Evolutionary conservation across 2,329 filamentous ascomycete species (phyloP), one percentile per base, ranked within the genome.

Genomic region (Trichoderma sp.): DNA sequence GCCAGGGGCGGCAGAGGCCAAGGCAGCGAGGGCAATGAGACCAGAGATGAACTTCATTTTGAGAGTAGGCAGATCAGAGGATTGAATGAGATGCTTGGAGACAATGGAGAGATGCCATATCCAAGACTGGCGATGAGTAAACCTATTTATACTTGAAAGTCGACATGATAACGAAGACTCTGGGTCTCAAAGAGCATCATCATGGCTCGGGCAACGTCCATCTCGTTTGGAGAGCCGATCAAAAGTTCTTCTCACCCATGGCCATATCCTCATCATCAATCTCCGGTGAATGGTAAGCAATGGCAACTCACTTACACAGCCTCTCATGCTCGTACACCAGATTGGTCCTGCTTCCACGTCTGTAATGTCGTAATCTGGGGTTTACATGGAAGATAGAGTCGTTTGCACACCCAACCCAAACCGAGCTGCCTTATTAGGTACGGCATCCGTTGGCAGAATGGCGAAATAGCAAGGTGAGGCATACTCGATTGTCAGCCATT

Each of bases 31-130:
- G 58, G 81, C 76, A 55, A 79, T 75, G 72, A 83, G 63, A 72
- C 78, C 76, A 50, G 77, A 64, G 74, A 82, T 73, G 76, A 82
- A 79, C 79, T 82, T 83, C 82, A 84, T 84, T 55, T 73, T 82
- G 68, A 58, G 15, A n/a, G 12, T 30, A 59, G 43, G 50, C 20
- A 9, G 50, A 65, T 23, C 7, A 36, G 20, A 23, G 17, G 62
- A 55, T 12, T 64, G 26, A 17, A 65, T 43, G 47, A 32, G 30
- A 61, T 65, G 34, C 12, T 30, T 61, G 23, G 26, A 50, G 59
- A 47, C 30, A 23, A 8, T 53, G 26, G 9, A 30, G 26, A 66
- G n/a, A 15, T n/a, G 15, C 11, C 3, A 50, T 4, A 20, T 34
- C 8, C 13, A 47, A 61, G 7, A 59, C 7, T 4, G n/a, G 20